Conservation (phyloP, 768 basidiomycete species). For the Russula sp. region DNA sequence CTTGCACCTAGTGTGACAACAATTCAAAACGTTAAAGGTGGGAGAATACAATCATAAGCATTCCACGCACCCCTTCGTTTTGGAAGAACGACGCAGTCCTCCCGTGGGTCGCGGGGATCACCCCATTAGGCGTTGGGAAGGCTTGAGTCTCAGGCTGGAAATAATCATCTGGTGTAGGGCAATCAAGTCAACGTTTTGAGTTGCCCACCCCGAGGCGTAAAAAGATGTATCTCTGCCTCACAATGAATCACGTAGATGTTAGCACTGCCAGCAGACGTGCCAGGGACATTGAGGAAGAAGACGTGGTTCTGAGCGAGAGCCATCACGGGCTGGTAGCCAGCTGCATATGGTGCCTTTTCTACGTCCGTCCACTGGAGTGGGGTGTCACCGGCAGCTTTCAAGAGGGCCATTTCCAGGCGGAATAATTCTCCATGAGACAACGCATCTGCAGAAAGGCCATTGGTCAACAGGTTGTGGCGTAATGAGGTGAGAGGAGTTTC, state of each 20-base stretch:
- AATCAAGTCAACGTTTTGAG: not conserved
- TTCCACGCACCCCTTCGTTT: constrained; percentile 39
- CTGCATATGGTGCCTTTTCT: constrained; percentile 46
- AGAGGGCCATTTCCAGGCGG: constrained; percentile 60
- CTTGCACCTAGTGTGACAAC: constrained; percentile 44
- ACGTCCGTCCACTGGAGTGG: constrained; percentile 62
- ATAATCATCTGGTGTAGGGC: constrained; percentile 49
- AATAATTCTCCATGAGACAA: constrained; percentile 60
- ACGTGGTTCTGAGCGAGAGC: constrained; percentile 84
- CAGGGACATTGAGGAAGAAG: constrained; percentile 72
- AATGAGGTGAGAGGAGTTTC: not conserved
- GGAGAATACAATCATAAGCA: not conserved
- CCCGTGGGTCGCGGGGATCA: constrained; percentile 66
- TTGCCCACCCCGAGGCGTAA: not conserved
- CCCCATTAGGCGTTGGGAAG: constrained; percentile 44
- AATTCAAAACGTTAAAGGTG: not conserved
- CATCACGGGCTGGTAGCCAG: constrained; percentile 63
- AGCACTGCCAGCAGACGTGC: constrained; percentile 58
- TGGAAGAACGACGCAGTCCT: constrained; percentile 68
- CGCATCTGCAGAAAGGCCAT: constrained; percentile 45
- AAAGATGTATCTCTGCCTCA: constrained; percentile 32
- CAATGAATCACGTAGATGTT: constrained; percentile 88
- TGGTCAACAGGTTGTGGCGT: not conserved
- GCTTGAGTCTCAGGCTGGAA: constrained; percentile 68
- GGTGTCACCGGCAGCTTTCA: constrained; percentile 54